These are phyloP conservation scores for Thelonectria olida DNA, from an alignment of 2,329 filamentous ascomycete genomes.

Conservation along the genomic window DNA sequence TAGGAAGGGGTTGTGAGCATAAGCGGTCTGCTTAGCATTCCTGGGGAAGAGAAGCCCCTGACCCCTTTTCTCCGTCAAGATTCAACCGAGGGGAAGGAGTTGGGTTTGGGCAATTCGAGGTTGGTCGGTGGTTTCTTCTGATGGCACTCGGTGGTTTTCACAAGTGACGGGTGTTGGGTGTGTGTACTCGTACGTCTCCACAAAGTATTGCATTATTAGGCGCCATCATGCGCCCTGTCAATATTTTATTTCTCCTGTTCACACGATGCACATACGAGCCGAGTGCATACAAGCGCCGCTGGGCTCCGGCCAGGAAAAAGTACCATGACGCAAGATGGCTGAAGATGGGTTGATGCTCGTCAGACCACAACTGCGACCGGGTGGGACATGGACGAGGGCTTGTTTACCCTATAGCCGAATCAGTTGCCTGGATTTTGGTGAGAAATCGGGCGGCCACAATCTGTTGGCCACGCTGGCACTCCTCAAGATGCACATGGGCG, in stretches of 20 bases:
- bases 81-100: not conserved
- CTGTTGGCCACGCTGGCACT: slow-evolving; percentile 36
- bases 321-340: slow-evolving; percentile 36
- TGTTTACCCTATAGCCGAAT: slow-evolving; percentile 36
- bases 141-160: slow-evolving; percentile 5
- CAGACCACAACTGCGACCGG: slow-evolving; percentile 28
- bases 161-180: slow-evolving; percentile 17
- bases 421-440: slow-evolving; percentile 13
- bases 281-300: slow-evolving; percentile 30
- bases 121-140: not conserved
- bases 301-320: slow-evolving; percentile 29
- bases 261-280: slow-evolving; percentile 8
- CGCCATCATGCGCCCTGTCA: slow-evolving; percentile 21
- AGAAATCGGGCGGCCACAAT: slow-evolving; percentile 34
- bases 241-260: not conserved
- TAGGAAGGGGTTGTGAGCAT: slow-evolving; percentile 30
- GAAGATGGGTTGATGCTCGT: slow-evolving; percentile 33
- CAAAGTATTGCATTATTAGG: slow-evolving; percentile 21
- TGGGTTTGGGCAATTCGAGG: no score
- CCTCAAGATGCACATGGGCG: slow-evolving; percentile 29
- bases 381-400: slow-evolving; percentile 28
- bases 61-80: slow-evolving; percentile 26
- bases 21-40: slow-evolving; percentile 22
- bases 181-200: slow-evolving; percentile 10
- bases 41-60: slow-evolving; percentile 17